Evolutionary conservation across 192 early-diverging fungal species (phyloP), one percentile per base, ranked within the genome.

Genomic region (Geranomyces variabilis): DNA sequence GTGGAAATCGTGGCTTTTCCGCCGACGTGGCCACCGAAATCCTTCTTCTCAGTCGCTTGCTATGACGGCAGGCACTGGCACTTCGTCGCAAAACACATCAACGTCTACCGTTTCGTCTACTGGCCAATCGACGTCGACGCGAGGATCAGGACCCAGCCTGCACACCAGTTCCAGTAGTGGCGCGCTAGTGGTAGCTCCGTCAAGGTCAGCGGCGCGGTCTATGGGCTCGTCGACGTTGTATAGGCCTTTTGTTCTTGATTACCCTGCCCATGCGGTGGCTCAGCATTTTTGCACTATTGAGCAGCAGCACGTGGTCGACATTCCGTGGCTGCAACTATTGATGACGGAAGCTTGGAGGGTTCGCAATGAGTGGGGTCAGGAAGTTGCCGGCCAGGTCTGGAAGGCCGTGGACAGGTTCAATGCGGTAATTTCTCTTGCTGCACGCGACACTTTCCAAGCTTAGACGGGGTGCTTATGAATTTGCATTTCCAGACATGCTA

Each of bases 341-440:
- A 28, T 63, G 46, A 31, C 62, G 24, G 10, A 64, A 0, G 46
- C 30, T 31, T 72, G 70, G 70, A 22, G 33, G 26, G 33, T 44
- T 15, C 24, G 53, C 7, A 6, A 19, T 3, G 29, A 22, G 0
- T 7, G 48, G 49, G 30, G 70, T 17, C 15, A 24, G 48, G 5
- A 45, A 24, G 62, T 29, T 55, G 36, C 19, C 4, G 61, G 44
- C 1, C n/a, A 72, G 1, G 70, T 72, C 30, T 72, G 70, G 70
- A 64, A 33, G 47, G 70, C 53, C 13, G 59, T 72, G 17, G 70
- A 63, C 29, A 15, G 70, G 31, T 72, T 72, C 61, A 72, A 72
- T 46, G 57, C 51, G 22, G 58, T 62, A 70, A 19, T 33, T 33
- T 7, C 24, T 1, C 26, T 57, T 41, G 36, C 36, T 41, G 36